Base-by-base conservation (phyloP, 2,329 filamentous ascomycete genomes). In the Aspergillus transmontanensis region DNA sequence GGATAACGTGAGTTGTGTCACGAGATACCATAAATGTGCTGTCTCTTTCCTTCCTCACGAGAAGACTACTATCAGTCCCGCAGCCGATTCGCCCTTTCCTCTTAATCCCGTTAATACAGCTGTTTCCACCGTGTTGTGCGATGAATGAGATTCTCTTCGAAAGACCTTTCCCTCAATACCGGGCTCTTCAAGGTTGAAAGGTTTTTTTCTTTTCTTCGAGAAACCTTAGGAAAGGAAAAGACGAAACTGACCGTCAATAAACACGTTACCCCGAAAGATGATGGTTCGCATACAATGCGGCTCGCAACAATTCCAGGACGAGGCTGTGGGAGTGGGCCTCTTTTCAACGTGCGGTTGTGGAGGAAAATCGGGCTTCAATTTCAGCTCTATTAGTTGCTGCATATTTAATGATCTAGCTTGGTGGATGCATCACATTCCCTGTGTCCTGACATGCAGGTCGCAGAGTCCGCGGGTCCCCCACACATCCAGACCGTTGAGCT, bases 371-470 rank as follows among this genome's bases (percentile, higher is more conserved):
- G 59, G 59, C 57, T 61, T 51, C 39, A 61, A 61, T 60, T 53
- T 48, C 59, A 64, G 58, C 59, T 53, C 57, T 58, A 48, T 62
- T 61, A 65, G 59, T 61, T 58, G 55, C 60, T 62, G 65, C 60
- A 59, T 61, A 64, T 63, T 59, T 51, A 51, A 68, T 64, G 57
- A 60, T 67, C 63, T 64, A 67, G 67, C 59, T 69, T 64, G 67
- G 64, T 69, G 68, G 69, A 75, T 69, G 68, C 67, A 72, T 75
- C 73, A 75, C 71, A 73, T 75, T 69, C 65, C 66, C 69, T 65
- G 63, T 61, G 60, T 65, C 62, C 65, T 69, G 64, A 67, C 67
- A 67, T 68, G 66, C 71, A 72, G 68, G 61, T 64, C 62, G 62
- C 62, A 64, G 63, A 69, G 53, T 50, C 56, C 60, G 67, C 66